Evolutionary conservation across 305 asterid genomes (phyloP), one percentile per base, ranked within the genome.

Genomic region (Plantago lanceolata): DNA sequence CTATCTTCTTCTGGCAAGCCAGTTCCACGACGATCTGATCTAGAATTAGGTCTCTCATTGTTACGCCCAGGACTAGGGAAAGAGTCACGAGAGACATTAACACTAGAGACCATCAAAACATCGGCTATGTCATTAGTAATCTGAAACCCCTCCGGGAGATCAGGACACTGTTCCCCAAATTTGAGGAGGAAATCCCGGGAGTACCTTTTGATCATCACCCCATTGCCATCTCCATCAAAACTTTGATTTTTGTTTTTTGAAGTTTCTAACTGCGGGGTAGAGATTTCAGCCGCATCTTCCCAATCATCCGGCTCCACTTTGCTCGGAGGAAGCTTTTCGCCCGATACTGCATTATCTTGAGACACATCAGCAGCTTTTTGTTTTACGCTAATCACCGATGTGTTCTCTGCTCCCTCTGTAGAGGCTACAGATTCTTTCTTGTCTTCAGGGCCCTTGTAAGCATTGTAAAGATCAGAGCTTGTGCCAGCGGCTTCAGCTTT

Each of bases 251-350:
- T 77, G 48, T 65, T 69, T 26, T 73, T 77, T 4, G 77, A 68
- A 71, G 84, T 69, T 60, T 71, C 86, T 70, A 80, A 65, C 59
- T 84, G 83, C 5, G 90, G 88, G 64, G 76, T 77, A 65, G 93
- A 73, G 53, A 78, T 76, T 70, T 89, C 94, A 57, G 83, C 89
- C 51, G 87, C 95, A 80, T 84, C 96, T 72, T 93, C 99, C 99
- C 97, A 89, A 75, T 93, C 96, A 73, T 93, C 97, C 24, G 87
- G 95, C 77, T 85, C 99, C 21, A 62, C 72, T 76, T 87, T 85
- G 74, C 62, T 69, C 72, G 57, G 81, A 64, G 75, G 50, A 72
- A 70, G 71, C 66, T 78, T 79, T 65, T 81, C 78, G 52, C 67
- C 35, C 33, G 77, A 63, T 47, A 15, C 67, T 57, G 63, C 66